phyloP scores from a whole-genome alignment of 2,329 filamentous ascomycete genomes.

The Cadophora sp. region DNA sequence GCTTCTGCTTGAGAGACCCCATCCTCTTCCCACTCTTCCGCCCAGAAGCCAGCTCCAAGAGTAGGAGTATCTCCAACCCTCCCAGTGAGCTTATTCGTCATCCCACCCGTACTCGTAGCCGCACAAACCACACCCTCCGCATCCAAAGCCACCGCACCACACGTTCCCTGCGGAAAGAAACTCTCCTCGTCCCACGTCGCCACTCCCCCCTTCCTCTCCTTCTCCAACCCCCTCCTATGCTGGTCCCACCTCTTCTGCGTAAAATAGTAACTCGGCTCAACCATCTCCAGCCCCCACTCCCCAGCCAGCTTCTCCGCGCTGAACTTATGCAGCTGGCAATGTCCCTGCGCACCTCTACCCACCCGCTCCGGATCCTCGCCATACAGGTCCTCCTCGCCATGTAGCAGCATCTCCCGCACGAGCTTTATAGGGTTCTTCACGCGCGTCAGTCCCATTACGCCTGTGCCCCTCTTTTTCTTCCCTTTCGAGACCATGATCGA shows the following conservation, averaged over 20 bases:
- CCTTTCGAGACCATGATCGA: slow-evolving; percentile 84
- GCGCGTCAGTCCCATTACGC: slow-evolving; percentile 73
- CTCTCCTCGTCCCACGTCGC: slow-evolving; percentile 65
- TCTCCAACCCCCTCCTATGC: slow-evolving; percentile 65
- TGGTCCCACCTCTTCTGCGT: slow-evolving; percentile 81
- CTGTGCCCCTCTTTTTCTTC: slow-evolving; percentile 76
- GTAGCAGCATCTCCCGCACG: slow-evolving; percentile 72
- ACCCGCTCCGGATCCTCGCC: slow-evolving; percentile 46
- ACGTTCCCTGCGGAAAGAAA: slow-evolving; percentile 83
- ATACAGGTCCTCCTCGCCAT: slow-evolving; percentile 67
- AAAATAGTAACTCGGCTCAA: slow-evolving; percentile 75
- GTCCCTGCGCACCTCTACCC: slow-evolving; percentile 61
- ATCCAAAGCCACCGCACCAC: slow-evolving; percentile 83
- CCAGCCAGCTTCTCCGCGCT: slow-evolving; percentile 73
- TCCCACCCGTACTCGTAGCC: slow-evolving; percentile 74
- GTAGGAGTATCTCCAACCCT: slow-evolving; percentile 87
- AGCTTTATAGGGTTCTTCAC: slow-evolving; percentile 84
- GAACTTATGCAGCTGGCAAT: slow-evolving; percentile 72
- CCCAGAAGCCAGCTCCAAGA: slow-evolving; percentile 87
- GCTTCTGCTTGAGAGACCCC: slow-evolving; percentile 43
- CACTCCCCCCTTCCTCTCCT: slow-evolving; percentile 53
- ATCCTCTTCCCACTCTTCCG: slow-evolving; percentile 76
- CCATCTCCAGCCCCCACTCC: slow-evolving; percentile 73
- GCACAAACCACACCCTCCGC: slow-evolving; percentile 73
- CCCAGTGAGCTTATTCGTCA: slow-evolving; percentile 89